A percentile compares a stretch with the other conserved stretches of the same genome.
Conservation (phyloP, 2,329 filamentous ascomycete genomes). For the Achaetomium macrosporum region DNA sequence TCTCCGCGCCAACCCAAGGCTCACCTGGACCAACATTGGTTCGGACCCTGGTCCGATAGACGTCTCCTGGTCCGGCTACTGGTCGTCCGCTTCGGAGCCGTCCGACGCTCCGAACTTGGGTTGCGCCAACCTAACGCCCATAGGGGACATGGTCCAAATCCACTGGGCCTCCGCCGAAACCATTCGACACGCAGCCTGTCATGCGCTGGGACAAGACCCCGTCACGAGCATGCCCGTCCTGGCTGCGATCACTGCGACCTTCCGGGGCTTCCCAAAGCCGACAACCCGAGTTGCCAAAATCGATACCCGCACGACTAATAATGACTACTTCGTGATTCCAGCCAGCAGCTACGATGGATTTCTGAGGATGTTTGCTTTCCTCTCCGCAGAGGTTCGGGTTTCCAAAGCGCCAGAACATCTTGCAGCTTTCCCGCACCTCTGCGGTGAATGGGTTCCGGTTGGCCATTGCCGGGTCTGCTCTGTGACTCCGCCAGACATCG, state of each 20-base stretch:
- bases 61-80: slow-evolving; percentile 14
- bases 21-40: not conserved
- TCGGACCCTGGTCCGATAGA: not conserved
- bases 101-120: not conserved
- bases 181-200: slow-evolving; percentile 3
- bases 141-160: not conserved
- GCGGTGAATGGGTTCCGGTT: slow-evolving; percentile 9
- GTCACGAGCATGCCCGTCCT: slow-evolving; percentile 4
- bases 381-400: slow-evolving; percentile 8
- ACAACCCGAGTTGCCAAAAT: slow-evolving; percentile 9
- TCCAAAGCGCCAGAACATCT: not conserved
- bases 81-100: not conserved
- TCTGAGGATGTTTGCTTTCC: slow-evolving; percentile 14
- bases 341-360: slow-evolving; percentile 15
- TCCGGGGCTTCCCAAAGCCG: slow-evolving; percentile 3
- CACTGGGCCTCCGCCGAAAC: slow-evolving; percentile 2
- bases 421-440: slow-evolving; percentile 2
- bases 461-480: slow-evolving; percentile 13
- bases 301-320: slow-evolving; percentile 12
- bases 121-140: not conserved
- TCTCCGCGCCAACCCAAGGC: slow-evolving; percentile 3
- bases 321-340: slow-evolving; percentile 5
- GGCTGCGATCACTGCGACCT: not conserved
- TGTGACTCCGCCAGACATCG: slow-evolving; percentile 16
- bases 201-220: not conserved